Percentiles rank a stretch among this genome's conserved stretches.
Conservation (phyloP, 208 protist species). For the Porcisia deanei region DNA sequence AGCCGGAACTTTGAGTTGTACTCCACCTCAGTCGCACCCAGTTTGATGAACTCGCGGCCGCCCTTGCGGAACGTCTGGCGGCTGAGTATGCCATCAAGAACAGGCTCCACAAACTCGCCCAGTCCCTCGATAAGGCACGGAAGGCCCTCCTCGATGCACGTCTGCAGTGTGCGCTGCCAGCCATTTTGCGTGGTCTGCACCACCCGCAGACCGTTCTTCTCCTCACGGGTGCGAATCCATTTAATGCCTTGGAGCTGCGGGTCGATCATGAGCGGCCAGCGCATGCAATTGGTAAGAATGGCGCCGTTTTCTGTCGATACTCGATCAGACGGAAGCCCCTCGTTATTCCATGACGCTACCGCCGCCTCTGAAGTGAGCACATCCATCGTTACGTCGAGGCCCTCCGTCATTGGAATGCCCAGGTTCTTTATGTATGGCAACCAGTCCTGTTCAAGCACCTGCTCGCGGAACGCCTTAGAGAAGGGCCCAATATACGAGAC, state of each 20-base stretch:
- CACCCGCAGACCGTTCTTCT: conserved; percentile 94
- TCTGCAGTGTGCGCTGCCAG: conserved; percentile 93
- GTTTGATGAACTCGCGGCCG: conserved; percentile 90
- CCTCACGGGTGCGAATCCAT: conserved; percentile 97
- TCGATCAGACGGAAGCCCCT: conserved; percentile 96
- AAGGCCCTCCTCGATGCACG: conserved; percentile 92
- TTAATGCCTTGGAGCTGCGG: conserved; percentile 98
- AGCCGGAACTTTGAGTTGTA: conserved; percentile 97
- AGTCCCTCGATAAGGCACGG: conserved; percentile 96
- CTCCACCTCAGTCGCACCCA: conserved; percentile 96
- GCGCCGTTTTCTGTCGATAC: conserved; percentile 98
- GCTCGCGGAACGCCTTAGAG: conserved; percentile 94
- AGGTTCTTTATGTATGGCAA: conserved; percentile 89
- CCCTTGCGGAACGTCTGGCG: conserved; percentile 95
- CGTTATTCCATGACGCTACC: conserved; percentile 97
- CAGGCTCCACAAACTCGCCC: conserved; percentile 96
- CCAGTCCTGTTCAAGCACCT: conserved; percentile 94
- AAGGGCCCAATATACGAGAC: conserved; percentile 99
- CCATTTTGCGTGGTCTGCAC: conserved; percentile 92
- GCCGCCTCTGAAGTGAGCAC: conserved; percentile 91
- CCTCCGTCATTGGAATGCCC: conserved; percentile 94
- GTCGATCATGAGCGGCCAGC: conserved; percentile 99
- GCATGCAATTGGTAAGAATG: conserved; percentile 95
- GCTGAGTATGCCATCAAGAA: conserved; percentile 97
- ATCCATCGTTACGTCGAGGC: conserved; percentile 93